Percentiles rank a stretch among this genome's conserved stretches.
Evolutionary conservation across 106 monocot genomes (phyloP).

Genomic region (Hemerocallis citrina): DNA sequence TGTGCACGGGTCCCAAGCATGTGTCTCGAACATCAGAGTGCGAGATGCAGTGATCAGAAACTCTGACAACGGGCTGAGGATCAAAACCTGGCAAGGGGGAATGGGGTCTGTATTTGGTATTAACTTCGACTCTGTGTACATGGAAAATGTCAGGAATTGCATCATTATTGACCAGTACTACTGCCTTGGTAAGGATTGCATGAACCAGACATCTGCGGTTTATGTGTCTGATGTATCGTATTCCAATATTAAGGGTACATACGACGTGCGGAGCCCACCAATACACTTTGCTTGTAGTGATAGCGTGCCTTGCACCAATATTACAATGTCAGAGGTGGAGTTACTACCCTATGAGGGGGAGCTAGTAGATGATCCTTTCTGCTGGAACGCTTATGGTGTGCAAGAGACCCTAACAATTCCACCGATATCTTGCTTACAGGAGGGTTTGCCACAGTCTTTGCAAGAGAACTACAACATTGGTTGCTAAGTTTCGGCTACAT

Average conservation of each 20-base stretch:
- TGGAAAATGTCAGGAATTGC: constrained; percentile 92
- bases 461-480: constrained; percentile 11
- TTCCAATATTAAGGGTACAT: constrained; percentile 71
- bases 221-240: constrained; percentile 66
- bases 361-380: constrained; percentile 87
- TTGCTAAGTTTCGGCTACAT: background rate
- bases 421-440: constrained; percentile 69
- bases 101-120: constrained; percentile 62
- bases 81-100: constrained; percentile 99
- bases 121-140: constrained; percentile 49
- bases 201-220: constrained; percentile 77
- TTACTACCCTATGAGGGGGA: constrained; percentile 72
- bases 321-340: constrained; percentile 92
- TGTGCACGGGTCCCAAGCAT: constrained; percentile 75
- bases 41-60: constrained; percentile 59
- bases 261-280: constrained; percentile 74
- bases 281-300: constrained; percentile 98
- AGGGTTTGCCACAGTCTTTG: constrained; percentile 48
- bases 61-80: constrained; percentile 89
- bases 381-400: constrained; percentile 88
- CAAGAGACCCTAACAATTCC: constrained; percentile 71
- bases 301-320: constrained; percentile 81
- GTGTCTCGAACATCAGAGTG: constrained; percentile 79
- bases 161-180: constrained; percentile 99
- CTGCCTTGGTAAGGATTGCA: constrained; percentile 69